Evolutionary conservation across 805 yeast genomes (phyloP).

Genomic region (Candida loeiensis): DNA sequence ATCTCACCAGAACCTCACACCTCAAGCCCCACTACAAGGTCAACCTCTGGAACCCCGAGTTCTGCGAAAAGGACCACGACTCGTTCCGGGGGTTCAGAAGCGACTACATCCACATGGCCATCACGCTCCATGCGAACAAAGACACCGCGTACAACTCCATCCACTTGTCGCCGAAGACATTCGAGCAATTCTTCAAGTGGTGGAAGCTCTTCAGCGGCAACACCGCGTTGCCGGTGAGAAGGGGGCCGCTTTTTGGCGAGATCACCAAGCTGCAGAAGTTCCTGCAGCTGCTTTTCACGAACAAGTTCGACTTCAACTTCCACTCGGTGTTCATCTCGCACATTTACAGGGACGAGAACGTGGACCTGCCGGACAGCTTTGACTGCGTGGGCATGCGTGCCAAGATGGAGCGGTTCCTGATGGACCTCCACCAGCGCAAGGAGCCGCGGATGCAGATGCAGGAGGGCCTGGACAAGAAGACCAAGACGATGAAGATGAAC

Average conservation of each 20-base stretch:
- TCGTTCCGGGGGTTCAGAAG: conserved; percentile 41
- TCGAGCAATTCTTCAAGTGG: conserved; percentile 75
- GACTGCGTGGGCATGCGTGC: conserved; percentile 67
- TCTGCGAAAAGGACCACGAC: conserved; percentile 32
- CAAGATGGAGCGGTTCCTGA: conserved; percentile 34
- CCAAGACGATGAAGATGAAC: conserved; percentile 50
- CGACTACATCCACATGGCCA: conserved; percentile 39
- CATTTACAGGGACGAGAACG: conserved; percentile 52
- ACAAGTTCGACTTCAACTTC: conserved; percentile 73
- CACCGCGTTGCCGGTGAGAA: conserved; percentile 72
- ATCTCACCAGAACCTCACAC: conserved; percentile 34
- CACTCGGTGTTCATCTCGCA: conserved; percentile 75
- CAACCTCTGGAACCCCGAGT: conserved; percentile 55
- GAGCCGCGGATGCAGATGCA: conserved; percentile 35
- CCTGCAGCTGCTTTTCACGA: conserved; percentile 69
- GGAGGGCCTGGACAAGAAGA: conserved; percentile 45
- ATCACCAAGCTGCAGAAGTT: conserved; percentile 58
- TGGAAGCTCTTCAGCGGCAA: conserved; percentile 82
- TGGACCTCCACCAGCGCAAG: conserved; percentile 41
- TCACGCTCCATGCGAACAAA: conserved; percentile 34
- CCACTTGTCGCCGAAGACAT: conserved; percentile 69
- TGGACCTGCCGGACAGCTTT: conserved; percentile 32
- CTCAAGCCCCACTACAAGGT: conserved; percentile 62
- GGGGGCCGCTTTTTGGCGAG: conserved; percentile 68
- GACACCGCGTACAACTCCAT: conserved; percentile 58